Conservation (phyloP, 306 rosid species). For the Vigna trinervia region DNA sequence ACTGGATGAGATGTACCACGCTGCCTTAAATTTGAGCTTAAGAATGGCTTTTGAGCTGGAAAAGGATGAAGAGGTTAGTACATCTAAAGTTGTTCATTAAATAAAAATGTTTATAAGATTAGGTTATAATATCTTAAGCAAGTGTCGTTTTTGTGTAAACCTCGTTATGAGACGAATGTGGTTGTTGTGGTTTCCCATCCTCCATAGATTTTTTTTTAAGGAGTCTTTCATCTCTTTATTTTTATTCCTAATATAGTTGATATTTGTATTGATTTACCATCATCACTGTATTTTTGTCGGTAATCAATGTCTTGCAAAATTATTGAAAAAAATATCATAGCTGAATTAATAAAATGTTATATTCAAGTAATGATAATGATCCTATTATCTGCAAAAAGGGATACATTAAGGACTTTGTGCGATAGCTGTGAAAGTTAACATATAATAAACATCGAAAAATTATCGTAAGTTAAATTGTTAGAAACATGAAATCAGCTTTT, state of each 20-base stretch:
- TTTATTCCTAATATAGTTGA: background rate
- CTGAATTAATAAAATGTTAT: background rate
- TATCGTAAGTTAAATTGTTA: too few species aligned
- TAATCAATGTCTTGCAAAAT: background rate
- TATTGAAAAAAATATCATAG: background rate
- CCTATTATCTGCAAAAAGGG: background rate
- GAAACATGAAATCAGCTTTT: too few species aligned
- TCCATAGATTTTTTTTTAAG: background rate
- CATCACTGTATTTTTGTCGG: background rate
- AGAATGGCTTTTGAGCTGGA: constrained; percentile 69
- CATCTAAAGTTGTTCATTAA: constrained; percentile 4
- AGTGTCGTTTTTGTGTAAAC: constrained; percentile 24
- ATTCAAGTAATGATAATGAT: background rate
- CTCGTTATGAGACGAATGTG: constrained; percentile 4
- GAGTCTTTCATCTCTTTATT: background rate
- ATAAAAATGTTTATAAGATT: constrained; percentile 1
- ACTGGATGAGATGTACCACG: constrained; percentile 88
- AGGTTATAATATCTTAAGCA: constrained; percentile 2
- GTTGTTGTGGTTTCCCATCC: constrained; percentile 10
- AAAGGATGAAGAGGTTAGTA: constrained; percentile 71
- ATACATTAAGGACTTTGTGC: background rate
- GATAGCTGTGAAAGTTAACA: too few species aligned
- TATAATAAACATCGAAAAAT: too few species aligned
- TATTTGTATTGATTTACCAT: background rate
- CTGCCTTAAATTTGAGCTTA: constrained; percentile 81